phyloP scores from a whole-genome alignment of 495 filamentous ascomycete species.

The Aspergillus cristatus region DNA sequence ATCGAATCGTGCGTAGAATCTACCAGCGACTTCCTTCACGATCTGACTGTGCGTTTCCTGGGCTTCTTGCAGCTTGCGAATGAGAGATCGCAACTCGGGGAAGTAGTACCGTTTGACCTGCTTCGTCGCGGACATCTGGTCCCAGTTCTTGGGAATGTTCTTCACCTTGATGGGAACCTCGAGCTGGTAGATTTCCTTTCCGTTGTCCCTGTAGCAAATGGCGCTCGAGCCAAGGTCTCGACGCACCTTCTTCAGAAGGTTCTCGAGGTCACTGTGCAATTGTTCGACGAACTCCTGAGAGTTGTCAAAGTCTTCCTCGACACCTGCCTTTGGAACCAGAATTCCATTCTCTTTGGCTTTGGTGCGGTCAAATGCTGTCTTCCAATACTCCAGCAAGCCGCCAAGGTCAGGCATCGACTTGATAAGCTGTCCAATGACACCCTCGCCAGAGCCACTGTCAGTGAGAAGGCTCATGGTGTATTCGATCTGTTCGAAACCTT shows the following conservation, averaged over 20 bases:
- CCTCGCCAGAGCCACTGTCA: slow-evolving; percentile 59
- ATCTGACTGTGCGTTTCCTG: slow-evolving; percentile 94
- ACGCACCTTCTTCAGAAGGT: slow-evolving; percentile 60
- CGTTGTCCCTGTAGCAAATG: slow-evolving; percentile 78
- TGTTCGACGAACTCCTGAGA: slow-evolving; percentile 69
- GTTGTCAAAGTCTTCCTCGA: slow-evolving; percentile 87
- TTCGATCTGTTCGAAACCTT: slow-evolving; percentile 96
- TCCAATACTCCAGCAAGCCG: slow-evolving; percentile 72
- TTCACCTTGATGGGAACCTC: slow-evolving; percentile 84
- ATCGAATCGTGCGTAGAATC: slow-evolving; percentile 85
- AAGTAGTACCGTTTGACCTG: slow-evolving; percentile 94
- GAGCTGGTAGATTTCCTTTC: slow-evolving; percentile 95
- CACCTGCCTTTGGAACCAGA: slow-evolving; percentile 77
- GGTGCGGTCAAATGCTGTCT: slow-evolving; percentile 78
- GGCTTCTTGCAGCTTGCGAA: slow-evolving; percentile 81
- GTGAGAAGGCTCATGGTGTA: slow-evolving; percentile 75
- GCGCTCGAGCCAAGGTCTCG: slow-evolving; percentile 56
- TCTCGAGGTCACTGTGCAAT: slow-evolving; percentile 61
- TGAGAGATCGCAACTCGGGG: slow-evolving; percentile 67
- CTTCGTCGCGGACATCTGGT: slow-evolving; percentile 90
- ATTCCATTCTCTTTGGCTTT: slow-evolving; percentile 68
- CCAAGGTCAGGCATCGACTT: slow-evolving; percentile 75
- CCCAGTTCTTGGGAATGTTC: slow-evolving; percentile 74
- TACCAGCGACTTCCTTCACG: slow-evolving; percentile 71
- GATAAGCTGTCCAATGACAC: slow-evolving; percentile 77